Conservation (phyloP, 2,329 filamentous ascomycete genomes). For the Tolypocladium tropicale region DNA sequence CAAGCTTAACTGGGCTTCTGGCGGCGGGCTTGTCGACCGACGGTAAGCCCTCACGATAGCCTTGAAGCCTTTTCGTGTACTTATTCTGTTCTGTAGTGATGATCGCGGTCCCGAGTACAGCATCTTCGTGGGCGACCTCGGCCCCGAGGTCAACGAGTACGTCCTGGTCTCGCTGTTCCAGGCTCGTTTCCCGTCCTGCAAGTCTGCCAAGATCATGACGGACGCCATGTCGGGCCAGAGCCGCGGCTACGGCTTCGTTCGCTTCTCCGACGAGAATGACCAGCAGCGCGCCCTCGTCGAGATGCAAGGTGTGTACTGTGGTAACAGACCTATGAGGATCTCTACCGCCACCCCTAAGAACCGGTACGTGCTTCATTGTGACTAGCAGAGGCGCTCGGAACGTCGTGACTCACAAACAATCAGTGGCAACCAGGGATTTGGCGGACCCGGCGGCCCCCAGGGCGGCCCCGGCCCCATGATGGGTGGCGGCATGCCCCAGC, state of each 20-base stretch:
- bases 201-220: slow-evolving; percentile 99
- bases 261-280: slow-evolving; percentile 90
- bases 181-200: slow-evolving; percentile 91
- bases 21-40: slow-evolving; percentile 88
- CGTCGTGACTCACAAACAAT: no score
- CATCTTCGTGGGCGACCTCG: slow-evolving; percentile 96
- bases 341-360: slow-evolving; percentile 98
- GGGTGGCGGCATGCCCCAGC: slow-evolving; percentile 32
- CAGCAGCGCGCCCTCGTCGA: slow-evolving; percentile 92
- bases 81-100: slow-evolving; percentile 46
- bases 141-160: slow-evolving; percentile 97
- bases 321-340: slow-evolving; percentile 97
- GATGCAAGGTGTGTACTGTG: slow-evolving; percentile 99
- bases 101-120: slow-evolving; percentile 93
- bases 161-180: slow-evolving; percentile 96
- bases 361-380: slow-evolving; percentile 33
- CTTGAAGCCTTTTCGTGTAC: not conserved
- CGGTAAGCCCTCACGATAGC: slow-evolving; percentile 43
- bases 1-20: slow-evolving; percentile 99
- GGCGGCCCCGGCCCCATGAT: slow-evolving; percentile 34
- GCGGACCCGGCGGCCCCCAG: slow-evolving; percentile 25
- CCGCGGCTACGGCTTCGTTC: slow-evolving; percentile 94
- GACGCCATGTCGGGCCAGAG: slow-evolving; percentile 97
- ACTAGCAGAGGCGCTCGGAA: no score
- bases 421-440: slow-evolving; percentile 30